Evolutionary conservation across 202 grass and related monocot species (phyloP).

Genomic region (Schoenoplectus tabernaemontani): DNA sequence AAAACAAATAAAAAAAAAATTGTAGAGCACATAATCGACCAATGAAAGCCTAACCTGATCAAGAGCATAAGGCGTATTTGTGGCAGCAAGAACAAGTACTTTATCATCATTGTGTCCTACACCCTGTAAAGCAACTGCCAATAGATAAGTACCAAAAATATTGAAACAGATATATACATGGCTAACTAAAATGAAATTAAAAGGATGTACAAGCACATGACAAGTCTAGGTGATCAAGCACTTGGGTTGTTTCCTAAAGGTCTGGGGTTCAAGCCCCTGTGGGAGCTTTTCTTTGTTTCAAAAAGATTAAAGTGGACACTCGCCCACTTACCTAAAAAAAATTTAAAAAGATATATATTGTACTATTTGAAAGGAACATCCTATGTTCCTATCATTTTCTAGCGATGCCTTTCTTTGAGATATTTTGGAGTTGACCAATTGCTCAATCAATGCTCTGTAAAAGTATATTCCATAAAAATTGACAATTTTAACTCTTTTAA

Average conservation of each 20-base stretch:
- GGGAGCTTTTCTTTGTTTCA: too few relatives aligned
- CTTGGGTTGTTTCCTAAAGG: too few relatives aligned
- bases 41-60: constrained; percentile 56
- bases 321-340: too few relatives aligned
- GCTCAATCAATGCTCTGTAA: neutral
- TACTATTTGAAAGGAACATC: neutral
- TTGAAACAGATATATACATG: neutral
- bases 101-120: constrained; percentile 98
- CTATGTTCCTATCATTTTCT: neutral
- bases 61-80: constrained; percentile 88
- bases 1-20: neutral
- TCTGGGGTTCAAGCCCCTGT: too few relatives aligned
- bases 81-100: constrained; percentile 92
- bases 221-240: too few relatives aligned
- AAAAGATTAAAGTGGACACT: too few relatives aligned
- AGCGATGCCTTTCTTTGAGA: neutral
- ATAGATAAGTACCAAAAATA: neutral
- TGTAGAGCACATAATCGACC: neutral
- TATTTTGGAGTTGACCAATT: neutral
- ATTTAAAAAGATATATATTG: neutral
- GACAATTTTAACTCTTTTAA: neutral
- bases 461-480: neutral
- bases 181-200: too few relatives aligned
- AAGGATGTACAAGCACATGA: too few relatives aligned
- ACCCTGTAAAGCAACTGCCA: constrained; percentile 40